phyloP scores from a whole-genome alignment of 2,329 filamentous ascomycete genomes.

The Cytospora piceicola region DNA sequence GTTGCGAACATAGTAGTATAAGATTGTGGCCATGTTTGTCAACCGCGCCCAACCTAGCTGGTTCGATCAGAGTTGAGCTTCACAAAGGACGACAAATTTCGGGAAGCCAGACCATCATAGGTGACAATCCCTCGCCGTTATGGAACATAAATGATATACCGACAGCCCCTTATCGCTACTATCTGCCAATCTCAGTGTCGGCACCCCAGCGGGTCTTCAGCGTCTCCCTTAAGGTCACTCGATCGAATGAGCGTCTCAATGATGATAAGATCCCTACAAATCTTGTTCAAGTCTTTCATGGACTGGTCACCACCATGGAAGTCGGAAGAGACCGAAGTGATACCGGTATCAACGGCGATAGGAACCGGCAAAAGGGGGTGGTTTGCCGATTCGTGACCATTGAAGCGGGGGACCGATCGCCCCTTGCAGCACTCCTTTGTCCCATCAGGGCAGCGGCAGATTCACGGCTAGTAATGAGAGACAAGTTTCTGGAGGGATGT shows the following conservation, averaged over 20 bases:
- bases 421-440: too few relatives aligned
- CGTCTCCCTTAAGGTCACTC: neutral
- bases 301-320: neutral
- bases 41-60: neutral
- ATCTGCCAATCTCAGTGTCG: neutral
- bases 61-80: neutral
- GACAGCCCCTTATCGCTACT: neutral
- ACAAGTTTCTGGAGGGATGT: neutral
- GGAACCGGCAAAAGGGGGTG: constrained; percentile 7
- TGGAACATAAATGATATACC: neutral
- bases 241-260: neutral
- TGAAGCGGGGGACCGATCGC: neutral
- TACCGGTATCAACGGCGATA: constrained; percentile 11
- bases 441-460: too few relatives aligned
- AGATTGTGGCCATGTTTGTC: constrained; percentile 21
- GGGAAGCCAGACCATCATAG: neutral
- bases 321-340: constrained; percentile 1
- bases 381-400: neutral
- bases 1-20: constrained; percentile 33
- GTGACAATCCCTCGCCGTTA: neutral
- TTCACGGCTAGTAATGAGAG: too few relatives aligned
- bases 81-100: neutral
- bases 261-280: neutral
- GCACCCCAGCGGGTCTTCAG: neutral
- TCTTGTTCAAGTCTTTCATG: neutral